Base-by-base conservation (phyloP, 2,329 filamentous ascomycete genomes). In the Aspergillus brasiliensis region DNA sequence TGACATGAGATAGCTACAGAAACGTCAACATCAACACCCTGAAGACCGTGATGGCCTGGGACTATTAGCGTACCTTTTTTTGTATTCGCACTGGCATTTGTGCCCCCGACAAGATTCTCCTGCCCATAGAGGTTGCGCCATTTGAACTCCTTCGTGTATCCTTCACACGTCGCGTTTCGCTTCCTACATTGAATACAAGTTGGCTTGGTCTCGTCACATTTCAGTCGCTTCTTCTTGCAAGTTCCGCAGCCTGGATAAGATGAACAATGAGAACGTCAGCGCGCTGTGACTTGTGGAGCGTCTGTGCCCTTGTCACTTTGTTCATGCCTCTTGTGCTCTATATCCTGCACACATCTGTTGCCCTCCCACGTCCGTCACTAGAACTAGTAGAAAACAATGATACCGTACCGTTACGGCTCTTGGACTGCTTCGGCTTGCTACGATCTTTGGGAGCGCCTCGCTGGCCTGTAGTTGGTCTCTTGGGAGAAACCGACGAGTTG, bases 61-160 rank as follows among this genome's bases (percentile, higher is more conserved):
- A 25, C 6, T 51, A 31, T 10, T 47, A 42, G 21, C 37, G 23
- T 27, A 80, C 80, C 73, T 75, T 82, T 84, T 70, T 80, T 83
- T 42, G 75, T 62, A 66, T 81, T 83, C 13, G 67, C 58, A 27
- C 66, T 62, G 23, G 72, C 55, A 8, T 62, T 62, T 40, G 74
- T 79, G 31, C 71, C 67, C 10, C 70, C 75, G 63, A 87, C 80
- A 57, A 49, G 84, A 82, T 65, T 90, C 87, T 69, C 88, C 87
- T 34, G 31, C 31, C 31, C 10, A 34, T 13, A 34, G 66, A 90
- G 90, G 0, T 87, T 83, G 55, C 87, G 81, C 88, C 88, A 91
- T 80, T 91, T 90, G 77, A 90, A 91, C 72, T 89, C 86, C 72
- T 89, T 91, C 73, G 86, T 89, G 76, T 91, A 91, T 37, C 88